Evolutionary conservation across 1,284 basidiomycete genomes (phyloP).

Genomic region (Schizophyllum commune): DNA sequence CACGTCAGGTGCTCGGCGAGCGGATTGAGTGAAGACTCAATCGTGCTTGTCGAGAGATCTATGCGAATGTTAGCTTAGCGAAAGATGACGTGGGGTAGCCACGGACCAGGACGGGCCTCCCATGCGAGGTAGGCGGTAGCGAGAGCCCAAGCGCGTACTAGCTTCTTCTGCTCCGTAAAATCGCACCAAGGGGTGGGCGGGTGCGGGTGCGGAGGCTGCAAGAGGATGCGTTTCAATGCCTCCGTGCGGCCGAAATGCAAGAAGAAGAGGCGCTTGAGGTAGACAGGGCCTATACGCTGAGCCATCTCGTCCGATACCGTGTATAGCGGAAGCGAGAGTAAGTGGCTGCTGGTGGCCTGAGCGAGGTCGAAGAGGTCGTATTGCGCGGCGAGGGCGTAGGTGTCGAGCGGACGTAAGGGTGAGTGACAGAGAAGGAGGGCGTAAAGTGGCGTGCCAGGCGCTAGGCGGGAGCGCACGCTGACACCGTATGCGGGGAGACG

Average conservation of each 20-base stretch:
- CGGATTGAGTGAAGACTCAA: conserved; percentile 54
- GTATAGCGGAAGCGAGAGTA: conserved; percentile 30
- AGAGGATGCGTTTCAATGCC: conserved; percentile 42
- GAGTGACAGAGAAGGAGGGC: conserved; percentile 29
- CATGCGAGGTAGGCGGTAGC: conserved; percentile 62
- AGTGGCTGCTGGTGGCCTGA: conserved; percentile 29
- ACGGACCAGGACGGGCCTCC: conserved; percentile 57
- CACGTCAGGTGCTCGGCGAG: conserved; percentile 52
- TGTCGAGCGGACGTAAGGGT: conserved; percentile 28
- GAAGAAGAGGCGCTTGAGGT: conserved; percentile 55
- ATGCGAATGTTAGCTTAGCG: conserved; percentile 3
- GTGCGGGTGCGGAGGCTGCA: conserved; percentile 56
- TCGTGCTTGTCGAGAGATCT: conserved; percentile 53
- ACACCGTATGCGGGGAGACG: neutral
- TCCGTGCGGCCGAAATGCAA: conserved; percentile 44
- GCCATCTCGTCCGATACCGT: conserved; percentile 33
- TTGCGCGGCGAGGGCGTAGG: conserved; percentile 36
- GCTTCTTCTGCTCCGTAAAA: conserved; percentile 52
- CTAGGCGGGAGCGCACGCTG: conserved; percentile 16
- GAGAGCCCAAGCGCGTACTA: conserved; percentile 58
- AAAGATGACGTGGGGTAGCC: conserved; percentile 1
- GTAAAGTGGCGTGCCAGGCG: conserved; percentile 31
- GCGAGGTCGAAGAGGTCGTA: conserved; percentile 32
- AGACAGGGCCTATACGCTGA: conserved; percentile 35
- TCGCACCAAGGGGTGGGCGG: conserved; percentile 49